A percentile compares a stretch with the other conserved stretches of the same genome.
Evolutionary conservation across 805 yeast species (phyloP).

Genomic region (Komagataella phaffii): DNA sequence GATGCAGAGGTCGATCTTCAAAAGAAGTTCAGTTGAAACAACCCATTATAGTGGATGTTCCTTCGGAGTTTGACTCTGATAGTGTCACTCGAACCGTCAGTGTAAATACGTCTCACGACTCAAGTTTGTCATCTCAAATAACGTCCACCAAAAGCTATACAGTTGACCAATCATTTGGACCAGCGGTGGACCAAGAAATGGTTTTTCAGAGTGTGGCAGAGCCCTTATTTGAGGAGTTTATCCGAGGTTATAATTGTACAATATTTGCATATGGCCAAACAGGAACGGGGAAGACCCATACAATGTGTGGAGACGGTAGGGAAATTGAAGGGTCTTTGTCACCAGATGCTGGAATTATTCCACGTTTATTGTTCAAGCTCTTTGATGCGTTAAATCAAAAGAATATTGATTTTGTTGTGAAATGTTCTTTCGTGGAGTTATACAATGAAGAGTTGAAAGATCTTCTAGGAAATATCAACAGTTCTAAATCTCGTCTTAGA

Average conservation of each 20-base stretch:
- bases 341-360: constrained; percentile 34
- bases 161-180: constrained; percentile 44
- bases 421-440: constrained; percentile 40
- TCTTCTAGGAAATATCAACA: constrained; percentile 21
- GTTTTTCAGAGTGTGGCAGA: constrained; percentile 31
- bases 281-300: constrained; percentile 47
- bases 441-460: constrained; percentile 32
- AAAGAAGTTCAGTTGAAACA: constrained; percentile 29
- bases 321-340: not conserved
- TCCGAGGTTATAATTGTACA: constrained; percentile 39
- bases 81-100: constrained; percentile 5
- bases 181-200: constrained; percentile 33
- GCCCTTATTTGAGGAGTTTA: constrained; percentile 34
- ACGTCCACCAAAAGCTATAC: constrained; percentile 23
- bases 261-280: constrained; percentile 50
- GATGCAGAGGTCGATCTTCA: constrained; percentile 37
- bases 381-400: constrained; percentile 14
- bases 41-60: constrained; percentile 32
- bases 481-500: constrained; percentile 19
- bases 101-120: constrained; percentile 13
- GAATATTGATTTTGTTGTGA: constrained; percentile 17
- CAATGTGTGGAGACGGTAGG: constrained; percentile 37
- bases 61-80: constrained; percentile 14
- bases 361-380: constrained; percentile 29
- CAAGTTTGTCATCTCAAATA: constrained; percentile 11